These are phyloP conservation scores for Cryomyces minteri DNA, from an alignment of 495 filamentous ascomycete genomes.

Conservation along the genomic window DNA sequence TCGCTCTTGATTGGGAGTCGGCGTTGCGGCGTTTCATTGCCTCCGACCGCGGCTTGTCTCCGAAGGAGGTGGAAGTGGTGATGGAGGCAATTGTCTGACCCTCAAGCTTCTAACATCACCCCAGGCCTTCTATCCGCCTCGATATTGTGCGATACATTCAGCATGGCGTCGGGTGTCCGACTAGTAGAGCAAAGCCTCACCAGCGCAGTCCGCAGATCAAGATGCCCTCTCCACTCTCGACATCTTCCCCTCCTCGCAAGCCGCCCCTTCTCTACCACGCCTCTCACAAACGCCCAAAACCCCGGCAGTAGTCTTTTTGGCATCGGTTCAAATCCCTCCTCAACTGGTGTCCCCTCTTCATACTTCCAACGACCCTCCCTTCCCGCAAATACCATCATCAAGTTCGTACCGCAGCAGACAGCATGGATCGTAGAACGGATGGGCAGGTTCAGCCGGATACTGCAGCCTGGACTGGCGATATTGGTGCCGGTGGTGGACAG, in stretches of 20 bases:
- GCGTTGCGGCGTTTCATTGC: too few species aligned
- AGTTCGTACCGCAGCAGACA: slow-evolving; percentile 96
- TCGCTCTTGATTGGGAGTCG: too few species aligned
- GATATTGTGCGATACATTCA: too few species aligned
- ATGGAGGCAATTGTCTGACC: too few species aligned
- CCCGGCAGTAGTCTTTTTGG: slow-evolving; percentile 1
- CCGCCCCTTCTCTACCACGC: slow-evolving; percentile 1
- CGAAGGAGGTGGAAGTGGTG: too few species aligned
- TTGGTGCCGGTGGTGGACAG: slow-evolving; percentile 83
- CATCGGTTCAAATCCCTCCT: slow-evolving; percentile 1
- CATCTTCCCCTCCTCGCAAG: not conserved
- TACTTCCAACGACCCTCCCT: slow-evolving; percentile 46
- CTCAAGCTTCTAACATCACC: too few species aligned
- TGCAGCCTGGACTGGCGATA: slow-evolving; percentile 80
- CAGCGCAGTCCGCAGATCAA: too few species aligned
- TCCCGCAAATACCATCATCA: slow-evolving; percentile 85
- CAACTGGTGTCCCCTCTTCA: slow-evolving; percentile 11
- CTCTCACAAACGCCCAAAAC: not conserved
- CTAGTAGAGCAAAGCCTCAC: too few species aligned
- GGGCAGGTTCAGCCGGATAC: slow-evolving; percentile 86
- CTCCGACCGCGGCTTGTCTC: too few species aligned
- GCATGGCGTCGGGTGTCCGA: too few species aligned
- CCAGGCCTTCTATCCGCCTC: too few species aligned
- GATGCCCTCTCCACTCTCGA: too few species aligned
- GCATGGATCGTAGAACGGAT: slow-evolving; percentile 99